phyloP scores from a whole-genome alignment of 2,329 filamentous ascomycete species.

The Aspergillus viridinutans region DNA sequence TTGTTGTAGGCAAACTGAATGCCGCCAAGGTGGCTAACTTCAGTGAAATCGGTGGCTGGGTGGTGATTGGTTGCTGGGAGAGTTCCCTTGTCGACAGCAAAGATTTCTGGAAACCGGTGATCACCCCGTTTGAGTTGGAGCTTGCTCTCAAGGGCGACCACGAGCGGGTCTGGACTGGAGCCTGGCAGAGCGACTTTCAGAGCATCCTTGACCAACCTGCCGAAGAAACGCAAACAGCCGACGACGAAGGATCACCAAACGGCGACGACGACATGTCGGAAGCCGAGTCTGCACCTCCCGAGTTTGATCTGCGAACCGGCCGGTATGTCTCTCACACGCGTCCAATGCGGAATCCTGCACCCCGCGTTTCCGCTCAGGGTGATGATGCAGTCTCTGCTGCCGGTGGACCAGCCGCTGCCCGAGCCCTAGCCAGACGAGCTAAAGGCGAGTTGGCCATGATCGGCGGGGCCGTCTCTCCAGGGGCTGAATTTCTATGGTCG shows the following conservation, averaged over 20 bases:
- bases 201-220: constrained; percentile 50
- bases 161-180: constrained; percentile 75
- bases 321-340: constrained; percentile 71
- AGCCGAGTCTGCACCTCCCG: constrained; percentile 66
- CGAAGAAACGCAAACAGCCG: constrained; percentile 21
- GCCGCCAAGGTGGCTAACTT: constrained; percentile 96
- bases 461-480: constrained; percentile 83
- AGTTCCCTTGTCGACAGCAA: constrained; percentile 86
- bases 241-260: constrained; percentile 20
- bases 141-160: constrained; percentile 71
- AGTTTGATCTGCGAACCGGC: constrained; percentile 89
- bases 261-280: constrained; percentile 64
- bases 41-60: constrained; percentile 90
- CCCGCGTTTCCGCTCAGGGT: constrained; percentile 23
- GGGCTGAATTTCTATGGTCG: constrained; percentile 78
- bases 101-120: constrained; percentile 80
- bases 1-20: constrained; percentile 95
- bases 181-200: constrained; percentile 86
- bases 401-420: constrained; percentile 25
- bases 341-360: constrained; percentile 39
- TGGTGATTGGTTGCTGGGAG: constrained; percentile 97
- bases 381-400: constrained; percentile 22
- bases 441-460: constrained; percentile 74
- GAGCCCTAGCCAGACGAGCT: constrained; percentile 59
- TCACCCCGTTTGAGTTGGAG: constrained; percentile 91